phyloP scores from a whole-genome alignment of 73 alveolate species.

The Uronychia setigera region DNA sequence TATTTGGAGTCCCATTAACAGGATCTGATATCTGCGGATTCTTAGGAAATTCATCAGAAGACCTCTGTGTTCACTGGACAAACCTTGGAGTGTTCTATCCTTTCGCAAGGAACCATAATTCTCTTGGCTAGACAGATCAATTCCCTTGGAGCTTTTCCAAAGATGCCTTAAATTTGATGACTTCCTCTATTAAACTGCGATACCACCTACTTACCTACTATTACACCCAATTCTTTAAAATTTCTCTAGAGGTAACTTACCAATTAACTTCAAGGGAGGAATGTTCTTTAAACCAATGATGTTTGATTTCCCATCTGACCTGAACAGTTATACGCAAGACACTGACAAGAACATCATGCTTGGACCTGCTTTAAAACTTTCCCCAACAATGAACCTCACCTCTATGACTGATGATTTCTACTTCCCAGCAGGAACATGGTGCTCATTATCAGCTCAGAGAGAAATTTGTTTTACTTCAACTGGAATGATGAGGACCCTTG shows the following conservation, averaged over 20 bases:
- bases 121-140: constrained; percentile 56
- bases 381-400: constrained; percentile 40
- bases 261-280: constrained; percentile 80
- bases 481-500: constrained; percentile 17
- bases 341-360: constrained; percentile 56
- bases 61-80: constrained; percentile 97
- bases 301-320: constrained; percentile 87
- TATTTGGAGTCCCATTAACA: constrained; percentile 93
- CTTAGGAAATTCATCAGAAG: constrained; percentile 88
- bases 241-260: too few relatives aligned
- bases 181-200: constrained; percentile 82
- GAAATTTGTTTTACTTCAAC: constrained; percentile 25
- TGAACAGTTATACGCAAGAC: constrained; percentile 15
- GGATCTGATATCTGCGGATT: constrained; percentile 99
- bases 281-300: constrained; percentile 88
- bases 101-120: constrained; percentile 96
- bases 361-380: constrained; percentile 64
- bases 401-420: constrained; percentile 13
- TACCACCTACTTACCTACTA: constrained; percentile 88
- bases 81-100: constrained; percentile 96
- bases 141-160: constrained; percentile 34
- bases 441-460: constrained; percentile 55
- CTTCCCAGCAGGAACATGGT: constrained; percentile 75
- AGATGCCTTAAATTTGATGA: constrained; percentile 43
- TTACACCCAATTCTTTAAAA: constrained; percentile 70